Evolutionary conservation across 1,139 yeast genomes (phyloP).

Genomic region (Sporopachydermia cereana): DNA sequence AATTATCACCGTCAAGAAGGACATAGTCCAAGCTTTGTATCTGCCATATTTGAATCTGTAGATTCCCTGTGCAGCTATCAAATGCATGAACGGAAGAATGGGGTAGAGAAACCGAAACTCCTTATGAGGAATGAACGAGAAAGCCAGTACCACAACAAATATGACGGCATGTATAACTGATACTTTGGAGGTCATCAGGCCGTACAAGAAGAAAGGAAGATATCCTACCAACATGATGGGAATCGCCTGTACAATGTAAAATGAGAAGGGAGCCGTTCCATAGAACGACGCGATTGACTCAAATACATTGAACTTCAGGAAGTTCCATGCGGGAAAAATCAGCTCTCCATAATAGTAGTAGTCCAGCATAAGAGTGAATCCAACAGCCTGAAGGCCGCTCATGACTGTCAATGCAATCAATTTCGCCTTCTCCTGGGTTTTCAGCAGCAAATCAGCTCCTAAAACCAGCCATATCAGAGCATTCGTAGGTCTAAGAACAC

Average conservation of each 20-base stretch:
- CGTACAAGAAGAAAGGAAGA: constrained; percentile 46
- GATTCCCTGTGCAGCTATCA: constrained; percentile 23
- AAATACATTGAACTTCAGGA: constrained; percentile 64
- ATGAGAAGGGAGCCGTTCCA: constrained; percentile 79
- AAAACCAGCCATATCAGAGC: constrained; percentile 58
- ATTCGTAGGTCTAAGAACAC: constrained; percentile 77
- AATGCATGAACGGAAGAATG: constrained; percentile 59
- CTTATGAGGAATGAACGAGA: constrained; percentile 67
- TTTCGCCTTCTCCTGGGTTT: constrained; percentile 12
- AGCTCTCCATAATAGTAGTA: constrained; percentile 43
- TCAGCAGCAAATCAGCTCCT: constrained; percentile 32
- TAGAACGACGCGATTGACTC: constrained; percentile 70
- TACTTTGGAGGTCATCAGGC: constrained; percentile 22
- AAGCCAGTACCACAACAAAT: constrained; percentile 35
- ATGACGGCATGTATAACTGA: constrained; percentile 23
- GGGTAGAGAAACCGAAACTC: constrained; percentile 90
- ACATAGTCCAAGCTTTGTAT: constrained; percentile 6
- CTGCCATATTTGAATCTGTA: constrained; percentile 7
- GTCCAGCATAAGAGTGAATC: constrained; percentile 38
- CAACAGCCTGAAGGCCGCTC: constrained; percentile 21
- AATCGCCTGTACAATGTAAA: constrained; percentile 70
- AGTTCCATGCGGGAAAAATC: constrained; percentile 57
- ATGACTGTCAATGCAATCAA: constrained; percentile 18
- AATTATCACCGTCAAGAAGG: constrained; percentile 17
- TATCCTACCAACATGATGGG: constrained; percentile 64